These are phyloP conservation scores for Sergeia podlipaevii DNA, from an alignment of 208 protist genomes.

Conservation along the genomic window DNA sequence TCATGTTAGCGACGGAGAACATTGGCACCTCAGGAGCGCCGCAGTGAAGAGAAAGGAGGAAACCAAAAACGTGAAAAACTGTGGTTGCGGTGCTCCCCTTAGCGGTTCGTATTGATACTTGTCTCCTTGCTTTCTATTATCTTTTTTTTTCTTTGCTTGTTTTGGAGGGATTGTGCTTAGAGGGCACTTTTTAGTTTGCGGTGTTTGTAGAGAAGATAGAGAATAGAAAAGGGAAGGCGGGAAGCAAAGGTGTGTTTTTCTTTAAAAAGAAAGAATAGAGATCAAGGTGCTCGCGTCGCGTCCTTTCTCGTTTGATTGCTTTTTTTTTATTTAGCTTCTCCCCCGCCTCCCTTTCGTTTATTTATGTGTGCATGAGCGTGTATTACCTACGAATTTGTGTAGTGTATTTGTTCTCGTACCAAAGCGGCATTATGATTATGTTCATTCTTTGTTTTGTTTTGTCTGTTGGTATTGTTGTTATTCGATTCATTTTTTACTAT, in stretches of 20 bases:
- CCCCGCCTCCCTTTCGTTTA: too few species aligned
- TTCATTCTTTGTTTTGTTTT: neutral
- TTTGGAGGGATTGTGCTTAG: constrained; percentile 6
- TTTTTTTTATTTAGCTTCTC: too few species aligned
- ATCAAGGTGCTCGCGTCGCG: too few species aligned
- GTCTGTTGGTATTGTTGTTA: constrained; percentile 8
- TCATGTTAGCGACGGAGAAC: constrained; percentile 37
- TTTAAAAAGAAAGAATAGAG: too few species aligned
- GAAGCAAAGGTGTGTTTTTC: too few species aligned
- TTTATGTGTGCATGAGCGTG: constrained; percentile 5
- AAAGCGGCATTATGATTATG: neutral
- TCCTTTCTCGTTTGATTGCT: too few species aligned
- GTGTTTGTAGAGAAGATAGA: too few species aligned
- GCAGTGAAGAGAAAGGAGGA: constrained; percentile 9
- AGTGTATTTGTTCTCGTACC: neutral
- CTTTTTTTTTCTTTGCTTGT: constrained; percentile 12
- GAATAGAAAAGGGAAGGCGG: too few species aligned
- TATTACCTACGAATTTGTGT: neutral
- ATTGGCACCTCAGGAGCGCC: neutral
- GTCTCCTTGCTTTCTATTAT: constrained; percentile 13
- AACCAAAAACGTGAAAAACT: constrained; percentile 7
- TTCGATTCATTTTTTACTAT: constrained; percentile 3
- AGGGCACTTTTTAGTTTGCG: too few species aligned
- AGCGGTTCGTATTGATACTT: too few species aligned
- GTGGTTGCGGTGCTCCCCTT: too few species aligned